A percentile compares a stretch with the other conserved stretches of the same genome.
Conservation (phyloP, 352 stramenopile genomes). For the Globisporangium solare region DNA sequence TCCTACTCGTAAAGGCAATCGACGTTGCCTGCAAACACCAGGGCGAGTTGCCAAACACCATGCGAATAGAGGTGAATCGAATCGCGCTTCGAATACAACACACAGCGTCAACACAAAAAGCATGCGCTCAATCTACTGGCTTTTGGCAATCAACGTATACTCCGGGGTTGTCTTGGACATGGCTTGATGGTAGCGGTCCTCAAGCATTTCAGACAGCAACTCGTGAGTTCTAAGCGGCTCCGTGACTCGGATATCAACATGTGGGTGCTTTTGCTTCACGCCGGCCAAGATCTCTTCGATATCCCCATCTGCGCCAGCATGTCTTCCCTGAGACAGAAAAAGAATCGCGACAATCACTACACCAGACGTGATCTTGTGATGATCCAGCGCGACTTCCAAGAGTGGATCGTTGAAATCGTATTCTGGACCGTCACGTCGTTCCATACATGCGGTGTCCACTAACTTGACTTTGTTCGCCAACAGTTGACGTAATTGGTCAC, state of each 20-base stretch:
- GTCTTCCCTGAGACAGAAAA: conserved; percentile 72
- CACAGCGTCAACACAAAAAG: background rate
- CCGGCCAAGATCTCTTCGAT: conserved; percentile 69
- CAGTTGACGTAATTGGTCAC: conserved; percentile 37
- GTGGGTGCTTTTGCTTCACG: conserved; percentile 34
- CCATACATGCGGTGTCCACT: conserved; percentile 68
- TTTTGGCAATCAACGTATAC: conserved; percentile 14
- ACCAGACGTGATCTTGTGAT: conserved; percentile 54
- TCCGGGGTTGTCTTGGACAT: conserved; percentile 21
- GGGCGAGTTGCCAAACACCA: conserved; percentile 42
- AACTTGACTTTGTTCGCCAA: conserved; percentile 33
- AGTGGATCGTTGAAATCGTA: conserved; percentile 85
- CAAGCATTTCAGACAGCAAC: conserved; percentile 56
- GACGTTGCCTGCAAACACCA: conserved; percentile 49
- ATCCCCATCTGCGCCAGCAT: conserved; percentile 69
- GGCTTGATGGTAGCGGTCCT: conserved; percentile 51
- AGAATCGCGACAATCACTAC: conserved; percentile 67
- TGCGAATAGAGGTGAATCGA: conserved; percentile 51
- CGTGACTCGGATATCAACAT: conserved; percentile 53
- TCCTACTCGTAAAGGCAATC: conserved; percentile 60
- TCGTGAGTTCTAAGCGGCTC: conserved; percentile 61
- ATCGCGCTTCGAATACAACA: conserved; percentile 42
- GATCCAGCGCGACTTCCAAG: conserved; percentile 52
- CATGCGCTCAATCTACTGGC: background rate
- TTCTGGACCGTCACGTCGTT: conserved; percentile 57